A percentile compares a stretch with the other conserved stretches of the same genome.
phyloP scores from a whole-genome alignment of 768 basidiomycete species.

The Mycena alexandri region DNA sequence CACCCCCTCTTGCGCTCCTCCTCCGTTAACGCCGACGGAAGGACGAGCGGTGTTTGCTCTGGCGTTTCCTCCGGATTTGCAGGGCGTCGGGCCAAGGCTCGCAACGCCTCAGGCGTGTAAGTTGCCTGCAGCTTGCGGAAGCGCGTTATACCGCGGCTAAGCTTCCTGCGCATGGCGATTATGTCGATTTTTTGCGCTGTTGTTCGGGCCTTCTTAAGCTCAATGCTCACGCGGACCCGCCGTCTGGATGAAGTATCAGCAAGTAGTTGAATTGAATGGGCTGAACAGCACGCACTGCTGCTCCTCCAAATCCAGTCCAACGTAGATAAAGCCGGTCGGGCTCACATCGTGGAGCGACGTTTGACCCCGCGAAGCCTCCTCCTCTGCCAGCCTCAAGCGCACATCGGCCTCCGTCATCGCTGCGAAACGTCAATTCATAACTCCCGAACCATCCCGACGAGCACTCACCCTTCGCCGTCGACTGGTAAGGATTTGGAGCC shows the following conservation, averaged over 20 bases:
- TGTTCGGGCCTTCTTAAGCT: conserved; percentile 19
- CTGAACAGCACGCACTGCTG: conserved; percentile 13
- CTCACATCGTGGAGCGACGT: conserved; percentile 12
- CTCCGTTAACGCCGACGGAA: not conserved
- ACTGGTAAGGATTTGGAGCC: not conserved
- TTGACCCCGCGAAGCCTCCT: conserved; percentile 8
- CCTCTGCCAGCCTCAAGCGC: conserved; percentile 3
- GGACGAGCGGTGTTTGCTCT: not conserved
- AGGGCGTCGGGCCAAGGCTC: not conserved
- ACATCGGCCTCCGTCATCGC: conserved; percentile 13
- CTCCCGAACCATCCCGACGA: not conserved
- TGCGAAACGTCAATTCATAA: not conserved
- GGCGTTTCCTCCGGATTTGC: too few species aligned
- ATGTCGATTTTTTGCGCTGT: not conserved
- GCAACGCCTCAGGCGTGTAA: conserved; percentile 7
- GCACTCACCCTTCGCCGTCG: not conserved
- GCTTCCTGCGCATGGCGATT: not conserved
- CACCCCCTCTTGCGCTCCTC: too few species aligned
- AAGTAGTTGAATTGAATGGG: not conserved
- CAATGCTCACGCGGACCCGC: not conserved
- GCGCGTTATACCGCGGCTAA: conserved; percentile 1
- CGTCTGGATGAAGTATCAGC: not conserved
- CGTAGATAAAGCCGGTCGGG: conserved; percentile 3
- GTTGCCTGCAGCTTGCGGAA: conserved; percentile 18
- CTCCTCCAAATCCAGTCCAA: conserved; percentile 6